A percentile compares a stretch with the other conserved stretches of the same genome.
phyloP scores from a whole-genome alignment of 768 basidiomycete genomes.

The Goffeauzyma gilvescens region DNA sequence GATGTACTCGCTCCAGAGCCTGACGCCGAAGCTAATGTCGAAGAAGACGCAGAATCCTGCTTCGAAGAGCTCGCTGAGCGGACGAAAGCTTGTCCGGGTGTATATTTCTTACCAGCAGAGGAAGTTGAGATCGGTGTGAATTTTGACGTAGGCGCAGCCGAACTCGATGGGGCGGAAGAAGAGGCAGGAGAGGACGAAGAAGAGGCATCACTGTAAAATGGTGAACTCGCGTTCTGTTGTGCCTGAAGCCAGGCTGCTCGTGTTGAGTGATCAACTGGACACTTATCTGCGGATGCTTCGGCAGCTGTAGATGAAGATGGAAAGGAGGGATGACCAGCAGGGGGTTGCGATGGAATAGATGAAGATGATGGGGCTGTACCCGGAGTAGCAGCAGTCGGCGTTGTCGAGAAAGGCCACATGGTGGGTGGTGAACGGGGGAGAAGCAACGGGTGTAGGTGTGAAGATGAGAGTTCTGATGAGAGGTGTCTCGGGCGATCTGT shows the following conservation, averaged over 20 bases:
- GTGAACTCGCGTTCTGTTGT: slow-evolving; percentile 6
- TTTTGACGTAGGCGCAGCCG: background rate
- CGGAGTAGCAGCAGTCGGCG: background rate
- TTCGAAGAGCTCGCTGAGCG: background rate
- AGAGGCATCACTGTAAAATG: slow-evolving; percentile 7
- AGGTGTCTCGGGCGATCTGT: too few relatives aligned
- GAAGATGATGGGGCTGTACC: background rate
- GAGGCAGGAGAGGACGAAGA: slow-evolving; percentile 9
- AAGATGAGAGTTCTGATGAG: too few relatives aligned
- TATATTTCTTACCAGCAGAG: too few relatives aligned
- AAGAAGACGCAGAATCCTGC: slow-evolving; percentile 5
- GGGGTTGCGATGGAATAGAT: too few relatives aligned
- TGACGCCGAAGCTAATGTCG: background rate
- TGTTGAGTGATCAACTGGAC: slow-evolving; percentile 49
- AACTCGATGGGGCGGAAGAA: background rate
- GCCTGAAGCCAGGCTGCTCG: slow-evolving; percentile 36
- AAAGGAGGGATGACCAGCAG: too few relatives aligned
- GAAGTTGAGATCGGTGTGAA: background rate
- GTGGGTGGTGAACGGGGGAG: background rate
- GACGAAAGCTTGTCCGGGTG: slow-evolving; percentile 3
- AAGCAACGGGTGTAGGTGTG: too few relatives aligned
- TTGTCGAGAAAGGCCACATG: slow-evolving; percentile 13
- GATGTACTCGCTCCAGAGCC: background rate
- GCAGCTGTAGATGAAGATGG: too few relatives aligned
- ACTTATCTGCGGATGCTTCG: slow-evolving; percentile 32